Evolutionary conservation across 1,284 basidiomycete species (phyloP), one percentile per base, ranked within the genome.

Genomic region (Ustilago tritici): DNA sequence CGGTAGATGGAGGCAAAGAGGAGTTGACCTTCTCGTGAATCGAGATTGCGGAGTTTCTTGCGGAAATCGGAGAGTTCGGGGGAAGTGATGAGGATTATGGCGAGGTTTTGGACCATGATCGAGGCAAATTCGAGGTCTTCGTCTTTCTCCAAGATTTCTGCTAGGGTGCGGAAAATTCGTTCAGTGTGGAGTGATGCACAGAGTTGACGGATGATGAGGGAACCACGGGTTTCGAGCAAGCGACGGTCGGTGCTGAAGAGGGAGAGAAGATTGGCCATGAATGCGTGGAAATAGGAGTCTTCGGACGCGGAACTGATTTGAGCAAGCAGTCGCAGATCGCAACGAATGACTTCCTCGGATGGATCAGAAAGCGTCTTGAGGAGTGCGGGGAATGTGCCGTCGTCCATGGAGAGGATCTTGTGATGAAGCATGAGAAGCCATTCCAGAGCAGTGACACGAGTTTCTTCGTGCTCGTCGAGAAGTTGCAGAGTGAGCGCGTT

Each of bases 401-500:
- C 95, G 83, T 98, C 95, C 90, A 97, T 93, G 0, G 94, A 93
- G 60, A 98, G 88, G 71, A 98, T 96, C 93, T 96, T 97, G 84
- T 95, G 93, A 87, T 99, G 97, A 61, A 99, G 88, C 97, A 99
- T 99, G 58, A 98, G 92, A 36, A 99, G 88, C 97, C 97, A 99
- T 87, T 97, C 95, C 77, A 99, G 88, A 4, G 96, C 95, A 31
- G 95, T 94, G 7, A 99, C 93, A 49, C 96, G 89, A 1, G 97
- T 98, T 85, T 98, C 95, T 82, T 97, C 96, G 84, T 95, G 94
- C 86, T 98, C 95, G 86, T 94, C 95, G 85, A 98, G 86, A 84
- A 99, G 95, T 82, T 98, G 95, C 60, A 97, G 88, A 1, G 95
- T 98, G 73, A 99, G 88, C 55, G 93, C 93, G 82, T 93, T 94